A percentile compares a stretch with the other conserved stretches of the same genome.
Conservation (phyloP, 768 basidiomycete genomes). For the Tricholoma saponaceum region DNA sequence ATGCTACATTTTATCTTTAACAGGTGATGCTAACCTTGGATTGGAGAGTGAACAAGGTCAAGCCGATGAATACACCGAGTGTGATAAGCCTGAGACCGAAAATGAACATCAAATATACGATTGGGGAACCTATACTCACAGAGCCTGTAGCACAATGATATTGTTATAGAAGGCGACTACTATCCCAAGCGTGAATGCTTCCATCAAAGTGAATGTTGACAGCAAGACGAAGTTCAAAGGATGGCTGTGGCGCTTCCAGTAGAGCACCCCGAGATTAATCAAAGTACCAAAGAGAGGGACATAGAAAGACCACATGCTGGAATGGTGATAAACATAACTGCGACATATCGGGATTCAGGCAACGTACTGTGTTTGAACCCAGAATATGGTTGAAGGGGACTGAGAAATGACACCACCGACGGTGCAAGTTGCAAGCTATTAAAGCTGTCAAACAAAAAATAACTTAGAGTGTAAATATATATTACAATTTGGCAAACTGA, state of each 20-base stretch:
- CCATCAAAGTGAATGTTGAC: conserved; percentile 84
- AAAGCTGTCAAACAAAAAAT: background rate
- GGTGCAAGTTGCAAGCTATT: conserved; percentile 67
- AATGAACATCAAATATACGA: conserved; percentile 6
- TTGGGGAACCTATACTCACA: conserved; percentile 43
- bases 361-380: conserved; percentile 70
- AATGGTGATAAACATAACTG: background rate
- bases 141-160: conserved; percentile 76
- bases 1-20: background rate
- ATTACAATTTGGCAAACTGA: conserved; percentile 73
- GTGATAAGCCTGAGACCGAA: conserved; percentile 65
- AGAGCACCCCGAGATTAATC: conserved; percentile 74
- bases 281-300: conserved; percentile 76
- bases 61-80: conserved; percentile 85
- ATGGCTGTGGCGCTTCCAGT: conserved; percentile 90
- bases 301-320: conserved; percentile 76
- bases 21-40: conserved; percentile 58
- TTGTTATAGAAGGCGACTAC: conserved; percentile 74
- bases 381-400: conserved; percentile 54
- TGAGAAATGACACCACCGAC: conserved; percentile 71
- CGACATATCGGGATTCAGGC: background rate
- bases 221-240: conserved; percentile 86
- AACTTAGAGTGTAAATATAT: background rate
- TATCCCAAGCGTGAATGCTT: conserved; percentile 88
- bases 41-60: conserved; percentile 93